phyloP scores from a whole-genome alignment of 2,329 filamentous ascomycete genomes.

The Remersonia thermophila region DNA sequence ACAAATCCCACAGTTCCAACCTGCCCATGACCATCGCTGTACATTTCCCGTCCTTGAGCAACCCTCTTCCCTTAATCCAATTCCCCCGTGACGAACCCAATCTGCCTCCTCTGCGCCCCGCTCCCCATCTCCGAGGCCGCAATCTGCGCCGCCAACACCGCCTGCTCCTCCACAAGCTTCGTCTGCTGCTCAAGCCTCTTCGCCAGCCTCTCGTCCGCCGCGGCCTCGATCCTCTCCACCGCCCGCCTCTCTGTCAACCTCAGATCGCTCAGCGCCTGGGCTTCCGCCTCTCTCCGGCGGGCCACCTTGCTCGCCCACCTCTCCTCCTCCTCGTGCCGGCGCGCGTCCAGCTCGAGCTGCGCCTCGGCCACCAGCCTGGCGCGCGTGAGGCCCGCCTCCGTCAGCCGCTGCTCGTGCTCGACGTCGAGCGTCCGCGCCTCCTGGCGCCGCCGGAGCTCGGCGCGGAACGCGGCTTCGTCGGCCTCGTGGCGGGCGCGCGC shows the following conservation, averaged over 20 bases:
- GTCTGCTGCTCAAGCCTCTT: conserved; percentile 37
- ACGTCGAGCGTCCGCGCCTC: conserved; percentile 26
- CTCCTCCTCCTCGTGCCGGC: conserved; percentile 31
- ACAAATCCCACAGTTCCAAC: too few species aligned
- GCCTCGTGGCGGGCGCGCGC: conserved; percentile 33
- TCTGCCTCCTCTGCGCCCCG: conserved; percentile 33
- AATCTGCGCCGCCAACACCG: conserved; percentile 25
- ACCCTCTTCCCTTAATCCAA: conserved; percentile 26
- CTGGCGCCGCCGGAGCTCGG: conserved; percentile 25
- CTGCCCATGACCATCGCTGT: too few species aligned
- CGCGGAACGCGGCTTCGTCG: conserved; percentile 32
- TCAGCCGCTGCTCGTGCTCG: conserved; percentile 35
- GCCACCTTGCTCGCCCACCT: conserved; percentile 37
- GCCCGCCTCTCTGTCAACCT: conserved; percentile 39
- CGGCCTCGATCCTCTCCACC: conserved; percentile 35
- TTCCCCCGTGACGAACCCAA: conserved; percentile 45
- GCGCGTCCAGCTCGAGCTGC: conserved; percentile 34
- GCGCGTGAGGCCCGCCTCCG: conserved; percentile 32
- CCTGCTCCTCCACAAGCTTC: conserved; percentile 36
- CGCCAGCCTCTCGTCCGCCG: conserved; percentile 33
- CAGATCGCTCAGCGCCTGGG: conserved; percentile 37
- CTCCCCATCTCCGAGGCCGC: conserved; percentile 8
- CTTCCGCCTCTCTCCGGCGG: conserved; percentile 34
- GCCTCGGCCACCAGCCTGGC: conserved; percentile 33
- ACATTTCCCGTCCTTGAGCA: too few species aligned